These are phyloP conservation scores for Grosmannia serpens DNA, from an alignment of 2,329 filamentous ascomycete genomes.

Conservation along the genomic window DNA sequence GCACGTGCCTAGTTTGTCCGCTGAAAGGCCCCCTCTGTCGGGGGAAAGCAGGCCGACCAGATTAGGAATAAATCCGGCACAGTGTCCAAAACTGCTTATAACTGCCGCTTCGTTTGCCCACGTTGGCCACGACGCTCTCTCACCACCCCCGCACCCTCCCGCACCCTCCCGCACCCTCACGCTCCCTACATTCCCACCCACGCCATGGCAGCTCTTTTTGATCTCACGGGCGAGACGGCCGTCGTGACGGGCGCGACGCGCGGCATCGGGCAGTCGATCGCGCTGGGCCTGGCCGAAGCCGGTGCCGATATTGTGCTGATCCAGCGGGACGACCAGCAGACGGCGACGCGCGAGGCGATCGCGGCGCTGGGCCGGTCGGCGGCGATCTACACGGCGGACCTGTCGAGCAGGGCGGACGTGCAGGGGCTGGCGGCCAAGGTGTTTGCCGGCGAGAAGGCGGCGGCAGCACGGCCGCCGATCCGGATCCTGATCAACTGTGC, in stretches of 20 bases:
- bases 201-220: constrained; percentile 29
- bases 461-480: constrained; percentile 25
- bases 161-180: neutral
- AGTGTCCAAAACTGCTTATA: neutral
- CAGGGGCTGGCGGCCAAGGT: constrained; percentile 47
- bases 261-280: constrained; percentile 46
- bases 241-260: constrained; percentile 46
- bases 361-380: constrained; percentile 55
- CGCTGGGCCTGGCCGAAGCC: constrained; percentile 45
- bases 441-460: constrained; percentile 43
- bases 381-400: constrained; percentile 58
- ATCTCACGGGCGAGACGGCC: constrained; percentile 43
- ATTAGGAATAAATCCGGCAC: neutral
- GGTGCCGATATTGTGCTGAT: constrained; percentile 45
- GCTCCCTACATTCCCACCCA: neutral
- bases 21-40: neutral
- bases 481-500: constrained; percentile 78
- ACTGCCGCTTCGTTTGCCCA: neutral
- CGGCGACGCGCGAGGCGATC: constrained; percentile 49
- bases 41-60: neutral
- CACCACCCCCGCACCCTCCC: neutral
- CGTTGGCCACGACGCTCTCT: neutral
- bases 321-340: constrained; percentile 23
- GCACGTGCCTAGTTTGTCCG: constrained; percentile 10
- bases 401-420: constrained; percentile 49